These are phyloP conservation scores for Ramularia collo-cygni DNA, from an alignment of 2,329 filamentous ascomycete species.

Conservation along the genomic window DNA sequence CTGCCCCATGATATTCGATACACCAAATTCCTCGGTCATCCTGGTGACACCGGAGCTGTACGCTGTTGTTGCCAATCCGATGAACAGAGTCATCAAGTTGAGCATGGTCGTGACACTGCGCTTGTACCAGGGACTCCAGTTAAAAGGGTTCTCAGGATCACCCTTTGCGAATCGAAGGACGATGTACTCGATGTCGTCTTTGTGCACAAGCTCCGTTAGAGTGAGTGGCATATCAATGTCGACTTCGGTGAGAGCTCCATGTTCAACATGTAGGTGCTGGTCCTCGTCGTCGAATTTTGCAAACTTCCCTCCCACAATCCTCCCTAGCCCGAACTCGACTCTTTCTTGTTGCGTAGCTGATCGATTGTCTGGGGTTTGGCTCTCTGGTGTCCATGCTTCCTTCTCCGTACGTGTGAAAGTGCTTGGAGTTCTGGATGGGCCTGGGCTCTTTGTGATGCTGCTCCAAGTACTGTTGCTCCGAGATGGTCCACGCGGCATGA, in stretches of 20 bases:
- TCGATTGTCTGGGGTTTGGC: constrained; percentile 18
- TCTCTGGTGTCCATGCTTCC: constrained; percentile 15
- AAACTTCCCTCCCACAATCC: constrained; percentile 37
- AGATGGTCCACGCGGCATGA: constrained; percentile 2
- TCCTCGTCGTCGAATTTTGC: constrained; percentile 29
- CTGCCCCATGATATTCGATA: constrained; percentile 39
- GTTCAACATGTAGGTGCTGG: constrained; percentile 23
- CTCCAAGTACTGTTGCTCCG: constrained; percentile 5
- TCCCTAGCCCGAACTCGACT: constrained; percentile 21
- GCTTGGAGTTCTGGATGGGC: constrained; percentile 18
- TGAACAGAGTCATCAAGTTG: constrained; percentile 48
- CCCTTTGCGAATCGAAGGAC: constrained; percentile 41
- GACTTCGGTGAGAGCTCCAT: constrained; percentile 37
- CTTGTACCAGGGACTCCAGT: constrained; percentile 41
- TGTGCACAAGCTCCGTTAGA: constrained; percentile 35
- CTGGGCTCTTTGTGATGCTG: constrained; percentile 1
- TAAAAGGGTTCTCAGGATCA: constrained; percentile 48
- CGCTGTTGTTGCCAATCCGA: constrained; percentile 48
- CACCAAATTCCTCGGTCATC: constrained; percentile 42
- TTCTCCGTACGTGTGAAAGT: constrained; percentile 18
- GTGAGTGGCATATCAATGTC: constrained; percentile 46
- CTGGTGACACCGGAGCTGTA: constrained; percentile 44
- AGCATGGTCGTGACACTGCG: constrained; percentile 42
- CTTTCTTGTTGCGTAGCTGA: constrained; percentile 19
- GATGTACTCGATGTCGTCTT: constrained; percentile 41